Base-by-base conservation (phyloP, 495 filamentous ascomycete genomes). In the Penicillium coffeae region DNA sequence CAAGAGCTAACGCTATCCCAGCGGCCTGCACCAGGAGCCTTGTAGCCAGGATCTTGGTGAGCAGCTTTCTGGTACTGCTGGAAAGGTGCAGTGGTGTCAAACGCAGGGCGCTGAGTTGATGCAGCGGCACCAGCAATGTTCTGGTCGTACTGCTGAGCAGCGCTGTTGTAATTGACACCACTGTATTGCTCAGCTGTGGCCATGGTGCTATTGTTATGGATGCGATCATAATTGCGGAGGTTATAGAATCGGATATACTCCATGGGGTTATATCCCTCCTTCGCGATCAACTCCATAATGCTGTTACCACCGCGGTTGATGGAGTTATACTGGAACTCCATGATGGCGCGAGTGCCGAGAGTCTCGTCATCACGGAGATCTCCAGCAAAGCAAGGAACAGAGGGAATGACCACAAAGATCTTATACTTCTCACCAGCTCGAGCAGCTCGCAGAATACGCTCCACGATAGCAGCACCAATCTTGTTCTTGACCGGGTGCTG, bases 211-310 rank as follows among this genome's bases (percentile, higher is more conserved):
- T 81, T 84, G 14, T 73, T 75, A 66, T 96, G 95, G 66, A 97
- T 88, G 10, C 90, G 85, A 61, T 97, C 92, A 63, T 93, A 96
- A 63, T 83, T 95, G 35, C 92, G 81, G 12, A 97, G 76, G 66
- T 97, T 97, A 73, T 95, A 97, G 73, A 96, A 97, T 21, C 87
- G 80, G 56, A 97, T 94, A 67, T 95, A 96, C 12, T 87, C 75
- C 60, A 81, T 81, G 0, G 83, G 80, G 48, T 90, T 77, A 44
- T 88, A 78, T 0, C 90, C 91, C 32, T 79, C 80, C 52, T 81
- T 81, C 41, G 77, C 75, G 46, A 95, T 78, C 16, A 75, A 63
- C 66, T 95, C 90, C 71, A 94, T 85, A 52, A 96, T 96, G 55
- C 84, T 89, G 67, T 86, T 72, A 2, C 89, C 89, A 25, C 88